Evolutionary conservation across 139 green algal species (phyloP).

Genomic region (Pseudopediastrum boryanum): DNA sequence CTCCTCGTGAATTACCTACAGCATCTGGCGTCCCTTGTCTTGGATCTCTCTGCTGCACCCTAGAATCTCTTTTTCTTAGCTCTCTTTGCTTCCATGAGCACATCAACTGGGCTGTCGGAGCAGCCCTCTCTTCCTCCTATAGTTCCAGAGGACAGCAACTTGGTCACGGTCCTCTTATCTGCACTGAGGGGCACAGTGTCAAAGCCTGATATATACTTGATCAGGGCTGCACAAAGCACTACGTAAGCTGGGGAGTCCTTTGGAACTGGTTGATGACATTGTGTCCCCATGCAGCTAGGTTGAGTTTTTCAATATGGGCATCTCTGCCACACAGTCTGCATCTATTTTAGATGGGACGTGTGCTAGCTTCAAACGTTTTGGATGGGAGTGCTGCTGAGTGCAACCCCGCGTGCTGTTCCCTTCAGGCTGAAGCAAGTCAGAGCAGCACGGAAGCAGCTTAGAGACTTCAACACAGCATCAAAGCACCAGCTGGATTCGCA

Average conservation of each 20-base stretch:
- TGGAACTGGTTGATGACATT: not conserved
- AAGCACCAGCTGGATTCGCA: conserved; percentile 25
- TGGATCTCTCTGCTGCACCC: no score
- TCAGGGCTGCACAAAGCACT: conserved; percentile 29
- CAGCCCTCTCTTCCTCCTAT: no score
- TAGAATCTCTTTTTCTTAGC: no score
- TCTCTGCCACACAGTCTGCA: not conserved
- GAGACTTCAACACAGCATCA: conserved; percentile 29
- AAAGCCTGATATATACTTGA: conserved; percentile 35
- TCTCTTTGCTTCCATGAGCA: no score
- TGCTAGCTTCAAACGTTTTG: not conserved
- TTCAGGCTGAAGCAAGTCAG: conserved; percentile 37
- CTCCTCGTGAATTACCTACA: no score
- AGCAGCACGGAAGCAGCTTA: conserved; percentile 11
- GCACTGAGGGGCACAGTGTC: conserved; percentile 5
- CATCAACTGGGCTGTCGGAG: no score
- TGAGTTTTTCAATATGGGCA: no score
- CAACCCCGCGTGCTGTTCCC: not conserved
- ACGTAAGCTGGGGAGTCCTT: conserved; percentile 14
- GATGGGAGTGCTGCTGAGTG: not conserved
- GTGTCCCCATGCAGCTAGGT: not conserved
- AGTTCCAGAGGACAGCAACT: no score
- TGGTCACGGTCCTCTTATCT: not conserved
- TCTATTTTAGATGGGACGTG: not conserved
- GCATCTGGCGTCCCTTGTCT: no score